These are phyloP conservation scores for Casaregolazyma lundiana DNA, from an alignment of 1,139 yeast species.

Conservation along the genomic window DNA sequence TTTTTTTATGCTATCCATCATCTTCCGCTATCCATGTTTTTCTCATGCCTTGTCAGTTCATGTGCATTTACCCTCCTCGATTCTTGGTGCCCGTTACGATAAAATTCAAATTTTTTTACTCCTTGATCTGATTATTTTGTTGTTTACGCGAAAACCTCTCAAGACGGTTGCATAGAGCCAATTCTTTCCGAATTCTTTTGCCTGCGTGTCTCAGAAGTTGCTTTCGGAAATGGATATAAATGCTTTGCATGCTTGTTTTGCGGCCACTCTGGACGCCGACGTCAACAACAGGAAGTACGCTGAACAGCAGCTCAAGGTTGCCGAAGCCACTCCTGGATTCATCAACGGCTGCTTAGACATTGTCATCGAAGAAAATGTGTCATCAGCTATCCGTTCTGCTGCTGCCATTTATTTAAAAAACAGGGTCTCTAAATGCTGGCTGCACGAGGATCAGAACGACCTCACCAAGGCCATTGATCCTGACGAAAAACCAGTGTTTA, in stretches of 20 bases:
- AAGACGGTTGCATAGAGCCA: background rate
- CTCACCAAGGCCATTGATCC: conserved; percentile 43
- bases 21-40: background rate
- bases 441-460: conserved; percentile 31
- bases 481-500: conserved; percentile 69
- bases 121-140: background rate
- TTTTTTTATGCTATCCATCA: background rate
- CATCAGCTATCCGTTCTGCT: conserved; percentile 60
- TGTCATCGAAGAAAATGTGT: conserved; percentile 50
- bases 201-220: background rate
- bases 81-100: no score
- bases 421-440: conserved; percentile 64
- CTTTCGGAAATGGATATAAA: conserved; percentile 54
- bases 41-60: background rate
- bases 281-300: conserved; percentile 61
- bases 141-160: background rate
- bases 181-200: background rate
- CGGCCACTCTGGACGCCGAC: conserved; percentile 73
- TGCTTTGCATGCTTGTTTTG: conserved; percentile 68
- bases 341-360: conserved; percentile 80
- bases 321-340: conserved; percentile 64
- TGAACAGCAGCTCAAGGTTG: conserved; percentile 57
- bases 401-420: conserved; percentile 89
- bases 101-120: background rate
- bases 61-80: background rate